Evolutionary conservation across 768 basidiomycete species (phyloP).

Genomic region (Hygrocybe coccinea): DNA sequence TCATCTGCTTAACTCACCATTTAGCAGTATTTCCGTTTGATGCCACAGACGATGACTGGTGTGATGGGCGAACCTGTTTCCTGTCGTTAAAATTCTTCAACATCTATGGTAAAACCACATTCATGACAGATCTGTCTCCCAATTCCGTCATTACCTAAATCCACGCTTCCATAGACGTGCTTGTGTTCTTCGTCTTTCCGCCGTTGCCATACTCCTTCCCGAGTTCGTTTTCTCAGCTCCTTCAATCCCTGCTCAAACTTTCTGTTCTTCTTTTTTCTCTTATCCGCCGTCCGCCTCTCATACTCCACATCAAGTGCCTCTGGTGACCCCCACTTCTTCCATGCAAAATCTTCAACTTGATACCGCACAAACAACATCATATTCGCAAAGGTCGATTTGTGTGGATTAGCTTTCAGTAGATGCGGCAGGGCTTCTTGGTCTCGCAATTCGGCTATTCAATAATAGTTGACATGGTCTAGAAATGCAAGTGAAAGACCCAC

Average conservation of each 20-base stretch:
- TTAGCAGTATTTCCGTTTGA: no score
- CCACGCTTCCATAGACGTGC: slow-evolving; percentile 69
- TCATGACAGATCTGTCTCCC: slow-evolving; percentile 74
- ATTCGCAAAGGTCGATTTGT: slow-evolving; percentile 92
- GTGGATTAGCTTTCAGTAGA: slow-evolving; percentile 89
- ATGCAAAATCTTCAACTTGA: slow-evolving; percentile 95
- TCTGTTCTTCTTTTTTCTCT: slow-evolving; percentile 85
- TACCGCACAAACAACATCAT: slow-evolving; percentile 97
- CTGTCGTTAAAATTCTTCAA: slow-evolving; percentile 65
- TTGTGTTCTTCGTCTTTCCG: slow-evolving; percentile 84
- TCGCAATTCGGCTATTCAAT: slow-evolving; percentile 73
- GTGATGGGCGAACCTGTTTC: no score
- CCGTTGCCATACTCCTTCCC: slow-evolving; percentile 86
- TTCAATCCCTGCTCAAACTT: slow-evolving; percentile 90
- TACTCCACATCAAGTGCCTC: slow-evolving; percentile 89
- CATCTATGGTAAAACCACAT: slow-evolving; percentile 89
- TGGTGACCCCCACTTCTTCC: slow-evolving; percentile 95
- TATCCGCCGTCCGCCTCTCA: slow-evolving; percentile 69
- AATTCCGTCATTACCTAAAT: slow-evolving; percentile 48
- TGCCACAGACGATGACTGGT: background rate
- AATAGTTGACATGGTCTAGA: slow-evolving; percentile 1
- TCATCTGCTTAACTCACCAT: no score
- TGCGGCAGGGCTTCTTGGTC: slow-evolving; percentile 92
- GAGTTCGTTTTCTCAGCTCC: slow-evolving; percentile 78
- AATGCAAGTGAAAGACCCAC: slow-evolving; percentile 39